Evolutionary conservation across 192 early-diverging fungal species (phyloP).

Genomic region (Podila horticola): DNA sequence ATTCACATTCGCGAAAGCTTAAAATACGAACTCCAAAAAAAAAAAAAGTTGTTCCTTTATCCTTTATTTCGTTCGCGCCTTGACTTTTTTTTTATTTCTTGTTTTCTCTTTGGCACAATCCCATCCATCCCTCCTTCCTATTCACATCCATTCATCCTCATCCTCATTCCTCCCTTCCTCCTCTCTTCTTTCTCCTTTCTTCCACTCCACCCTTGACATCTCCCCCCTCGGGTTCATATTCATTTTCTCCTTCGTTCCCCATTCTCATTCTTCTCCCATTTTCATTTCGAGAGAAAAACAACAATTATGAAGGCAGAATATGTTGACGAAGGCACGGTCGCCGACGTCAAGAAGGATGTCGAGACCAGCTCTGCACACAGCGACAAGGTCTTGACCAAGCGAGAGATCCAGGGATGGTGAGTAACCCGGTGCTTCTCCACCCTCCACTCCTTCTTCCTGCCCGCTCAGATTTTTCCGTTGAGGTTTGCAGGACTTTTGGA

Average conservation of each 20-base stretch:
- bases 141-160: not conserved
- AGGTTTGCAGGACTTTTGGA: not conserved
- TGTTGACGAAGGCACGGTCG: slow-evolving; percentile 3
- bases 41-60: not conserved
- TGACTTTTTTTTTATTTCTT: not conserved
- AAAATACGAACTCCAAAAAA: no score
- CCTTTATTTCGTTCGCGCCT: not conserved
- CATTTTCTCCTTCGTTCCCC: not conserved
- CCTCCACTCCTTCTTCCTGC: not conserved
- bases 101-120: slow-evolving; percentile 12
- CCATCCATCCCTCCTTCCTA: not conserved
- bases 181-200: not conserved
- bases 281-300: not conserved
- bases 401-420: slow-evolving; percentile 52
- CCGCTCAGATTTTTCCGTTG: not conserved
- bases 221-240: not conserved
- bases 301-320: slow-evolving; percentile 1
- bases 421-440: not conserved
- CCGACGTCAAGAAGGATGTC: not conserved
- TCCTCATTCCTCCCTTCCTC: not conserved
- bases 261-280: not conserved
- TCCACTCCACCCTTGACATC: not conserved
- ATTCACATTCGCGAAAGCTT: no score
- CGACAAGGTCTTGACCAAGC: slow-evolving; percentile 26
- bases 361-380: not conserved